phyloP scores from a whole-genome alignment of 1,284 basidiomycete genomes.

The Stygiomarasmius scandens region DNA sequence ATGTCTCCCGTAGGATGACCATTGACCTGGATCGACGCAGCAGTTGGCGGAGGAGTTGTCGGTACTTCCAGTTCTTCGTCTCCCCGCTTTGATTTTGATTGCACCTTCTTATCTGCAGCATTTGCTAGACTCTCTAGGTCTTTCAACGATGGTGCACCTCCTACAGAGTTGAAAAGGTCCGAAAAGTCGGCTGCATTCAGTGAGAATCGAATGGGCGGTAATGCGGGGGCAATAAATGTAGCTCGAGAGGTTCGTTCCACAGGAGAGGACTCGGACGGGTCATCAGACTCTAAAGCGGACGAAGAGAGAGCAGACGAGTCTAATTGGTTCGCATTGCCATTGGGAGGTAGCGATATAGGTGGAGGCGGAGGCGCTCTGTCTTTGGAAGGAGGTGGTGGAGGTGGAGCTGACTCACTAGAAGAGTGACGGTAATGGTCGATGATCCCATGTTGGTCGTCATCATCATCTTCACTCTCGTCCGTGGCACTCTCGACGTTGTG shows the following conservation, averaged over 20 bases:
- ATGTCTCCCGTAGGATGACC: conserved; percentile 3
- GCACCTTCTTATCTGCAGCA: conserved; percentile 45
- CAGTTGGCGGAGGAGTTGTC: conserved; percentile 37
- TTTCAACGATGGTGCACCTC: conserved; percentile 30
- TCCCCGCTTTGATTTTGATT: conserved; percentile 25
- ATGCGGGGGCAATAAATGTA: conserved; percentile 78
- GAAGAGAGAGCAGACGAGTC: neutral
- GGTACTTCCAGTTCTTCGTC: conserved; percentile 23
- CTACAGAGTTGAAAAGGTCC: conserved; percentile 63
- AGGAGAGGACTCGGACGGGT: neutral
- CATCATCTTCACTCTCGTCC: conserved; percentile 57
- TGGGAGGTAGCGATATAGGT: conserved; percentile 7
- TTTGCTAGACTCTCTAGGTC: conserved; percentile 42
- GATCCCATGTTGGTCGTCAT: conserved; percentile 30
- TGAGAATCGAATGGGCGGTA: conserved; percentile 83
- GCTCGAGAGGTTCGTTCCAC: conserved; percentile 53
- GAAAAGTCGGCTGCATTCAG: conserved; percentile 81
- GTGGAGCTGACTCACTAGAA: conserved; percentile 23
- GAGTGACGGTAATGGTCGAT: neutral
- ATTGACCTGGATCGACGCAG: conserved; percentile 24
- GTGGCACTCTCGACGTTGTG: conserved; percentile 73
- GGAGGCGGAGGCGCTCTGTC: conserved; percentile 30
- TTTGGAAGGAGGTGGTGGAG: conserved; percentile 59
- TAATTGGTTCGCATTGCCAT: neutral
- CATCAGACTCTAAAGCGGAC: neutral